A percentile compares a stretch with the other conserved stretches of the same genome.
phyloP scores from a whole-genome alignment of 345 rosid species.

The Citrus glauca region DNA sequence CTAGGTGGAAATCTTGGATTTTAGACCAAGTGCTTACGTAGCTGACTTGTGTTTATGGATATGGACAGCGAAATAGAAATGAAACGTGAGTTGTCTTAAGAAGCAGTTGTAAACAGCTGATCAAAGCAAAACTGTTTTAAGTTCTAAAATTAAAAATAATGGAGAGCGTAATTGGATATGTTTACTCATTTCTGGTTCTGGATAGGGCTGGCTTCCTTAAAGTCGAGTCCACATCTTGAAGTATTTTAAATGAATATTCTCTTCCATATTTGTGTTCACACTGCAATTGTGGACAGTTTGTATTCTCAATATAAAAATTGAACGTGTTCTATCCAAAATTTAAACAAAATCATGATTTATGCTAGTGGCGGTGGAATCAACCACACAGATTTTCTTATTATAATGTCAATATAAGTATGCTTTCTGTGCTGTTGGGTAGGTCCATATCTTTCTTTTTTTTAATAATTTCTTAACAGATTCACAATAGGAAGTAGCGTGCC shows the following conservation, averaged over 20 bases:
- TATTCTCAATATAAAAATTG: background rate
- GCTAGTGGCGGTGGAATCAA: too few relatives aligned
- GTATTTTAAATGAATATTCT: background rate
- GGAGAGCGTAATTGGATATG: too few relatives aligned
- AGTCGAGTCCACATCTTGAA: too few relatives aligned
- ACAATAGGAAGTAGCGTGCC: slow-evolving; percentile 15
- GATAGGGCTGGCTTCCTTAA: background rate
- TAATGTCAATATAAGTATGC: background rate
- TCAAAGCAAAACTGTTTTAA: too few relatives aligned
- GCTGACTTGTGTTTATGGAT: background rate
- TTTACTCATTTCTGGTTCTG: background rate
- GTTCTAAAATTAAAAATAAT: too few relatives aligned
- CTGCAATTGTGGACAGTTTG: background rate
- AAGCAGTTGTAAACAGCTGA: too few relatives aligned
- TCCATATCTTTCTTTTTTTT: background rate
- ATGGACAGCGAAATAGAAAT: background rate
- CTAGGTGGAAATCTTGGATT: background rate
- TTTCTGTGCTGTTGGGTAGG: background rate
- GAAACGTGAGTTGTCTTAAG: background rate
- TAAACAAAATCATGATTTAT: background rate
- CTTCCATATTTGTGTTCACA: background rate
- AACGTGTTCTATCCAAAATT: background rate
- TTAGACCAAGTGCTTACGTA: background rate
- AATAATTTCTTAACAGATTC: background rate
- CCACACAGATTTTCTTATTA: too few relatives aligned